Conservation (phyloP, 1,284 basidiomycete genomes). For the Lentinula novae-zelandiae region DNA sequence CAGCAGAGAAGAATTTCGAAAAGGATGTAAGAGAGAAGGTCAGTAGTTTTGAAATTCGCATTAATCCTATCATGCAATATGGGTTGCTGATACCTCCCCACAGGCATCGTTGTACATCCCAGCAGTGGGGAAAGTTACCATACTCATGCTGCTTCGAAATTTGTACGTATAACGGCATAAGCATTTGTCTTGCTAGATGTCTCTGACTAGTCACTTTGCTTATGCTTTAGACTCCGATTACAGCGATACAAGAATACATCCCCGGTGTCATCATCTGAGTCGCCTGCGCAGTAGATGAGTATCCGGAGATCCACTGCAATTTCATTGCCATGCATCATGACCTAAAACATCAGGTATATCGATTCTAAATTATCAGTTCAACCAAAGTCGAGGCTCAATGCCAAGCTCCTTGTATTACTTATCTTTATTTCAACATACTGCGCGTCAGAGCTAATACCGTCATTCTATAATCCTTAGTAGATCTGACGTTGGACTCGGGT, state of each 20-base stretch:
- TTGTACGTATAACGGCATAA: constrained; percentile 48
- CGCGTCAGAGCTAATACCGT: background rate
- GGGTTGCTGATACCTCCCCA: background rate
- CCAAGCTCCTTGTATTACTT: background rate
- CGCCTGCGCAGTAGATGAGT: background rate
- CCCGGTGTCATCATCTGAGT: background rate
- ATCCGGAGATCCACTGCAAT: background rate
- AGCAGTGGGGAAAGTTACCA: constrained; percentile 95
- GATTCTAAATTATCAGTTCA: no score
- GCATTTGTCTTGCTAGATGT: no score
- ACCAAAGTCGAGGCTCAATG: no score
- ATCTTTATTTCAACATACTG: background rate
- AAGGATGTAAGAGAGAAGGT: constrained; percentile 90
- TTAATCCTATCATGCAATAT: background rate
- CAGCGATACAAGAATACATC: constrained; percentile 52
- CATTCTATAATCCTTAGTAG: background rate
- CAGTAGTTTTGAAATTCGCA: constrained; percentile 17
- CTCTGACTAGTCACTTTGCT: background rate
- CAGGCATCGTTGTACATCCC: constrained; percentile 92
- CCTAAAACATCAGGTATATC: no score
- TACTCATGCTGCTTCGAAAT: constrained; percentile 94
- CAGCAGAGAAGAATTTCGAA: constrained; percentile 97
- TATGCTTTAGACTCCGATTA: constrained; percentile 58
- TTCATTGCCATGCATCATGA: no score
- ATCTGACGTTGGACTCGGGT: background rate